Evolutionary conservation across 1,284 basidiomycete species (phyloP).

Genomic region (Puccinia sorghi): DNA sequence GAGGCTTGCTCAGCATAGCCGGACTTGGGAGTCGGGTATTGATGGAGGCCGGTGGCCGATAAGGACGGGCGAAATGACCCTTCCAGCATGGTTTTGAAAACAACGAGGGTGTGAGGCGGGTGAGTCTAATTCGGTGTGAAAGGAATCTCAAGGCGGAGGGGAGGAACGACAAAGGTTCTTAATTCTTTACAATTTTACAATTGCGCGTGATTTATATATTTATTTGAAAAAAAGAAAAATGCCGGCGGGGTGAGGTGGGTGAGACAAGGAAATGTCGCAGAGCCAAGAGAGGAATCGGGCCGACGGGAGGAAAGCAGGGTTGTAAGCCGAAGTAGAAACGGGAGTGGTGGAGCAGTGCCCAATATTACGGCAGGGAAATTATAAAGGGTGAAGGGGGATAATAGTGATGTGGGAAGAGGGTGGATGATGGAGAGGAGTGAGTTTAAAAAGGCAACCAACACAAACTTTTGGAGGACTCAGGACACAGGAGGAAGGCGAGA

Average conservation of each 20-base stretch:
- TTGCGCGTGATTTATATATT: too few species aligned
- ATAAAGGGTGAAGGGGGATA: neutral
- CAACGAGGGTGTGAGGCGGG: neutral
- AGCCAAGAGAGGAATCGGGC: too few species aligned
- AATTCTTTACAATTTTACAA: neutral
- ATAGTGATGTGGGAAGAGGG: too few species aligned
- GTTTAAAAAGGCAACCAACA: too few species aligned
- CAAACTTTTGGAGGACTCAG: neutral
- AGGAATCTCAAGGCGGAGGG: neutral
- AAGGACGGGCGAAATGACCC: conserved; percentile 45
- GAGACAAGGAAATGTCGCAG: too few species aligned
- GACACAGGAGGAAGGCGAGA: neutral
- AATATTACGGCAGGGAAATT: too few species aligned
- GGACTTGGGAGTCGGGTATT: conserved; percentile 8
- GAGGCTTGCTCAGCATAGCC: conserved; percentile 18
- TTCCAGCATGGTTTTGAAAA: conserved; percentile 34
- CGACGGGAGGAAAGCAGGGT: neutral
- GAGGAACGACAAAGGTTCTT: neutral
- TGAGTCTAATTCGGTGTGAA: neutral
- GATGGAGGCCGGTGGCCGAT: conserved; percentile 10
- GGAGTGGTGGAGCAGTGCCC: neutral
- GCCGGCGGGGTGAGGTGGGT: too few species aligned
- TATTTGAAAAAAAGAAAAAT: too few species aligned
- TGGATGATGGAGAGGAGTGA: too few species aligned
- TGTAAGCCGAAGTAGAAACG: neutral